Percentiles rank a stretch among this genome's conserved stretches.
phyloP scores from a whole-genome alignment of 352 stramenopile genomes.

The Globisporangium cystogenes region DNA sequence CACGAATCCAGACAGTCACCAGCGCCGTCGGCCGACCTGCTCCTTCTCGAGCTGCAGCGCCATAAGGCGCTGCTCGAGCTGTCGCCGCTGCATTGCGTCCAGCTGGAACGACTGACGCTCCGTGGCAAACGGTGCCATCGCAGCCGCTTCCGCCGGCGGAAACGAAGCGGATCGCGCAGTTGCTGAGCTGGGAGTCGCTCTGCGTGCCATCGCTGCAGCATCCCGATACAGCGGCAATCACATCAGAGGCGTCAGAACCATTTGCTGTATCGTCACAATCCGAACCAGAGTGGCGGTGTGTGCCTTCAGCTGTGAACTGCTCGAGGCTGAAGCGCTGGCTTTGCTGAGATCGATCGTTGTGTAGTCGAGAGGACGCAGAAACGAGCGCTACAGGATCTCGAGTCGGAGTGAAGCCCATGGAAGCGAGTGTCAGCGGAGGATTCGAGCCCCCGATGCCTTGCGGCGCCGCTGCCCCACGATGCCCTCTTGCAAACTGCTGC shows the following conservation, averaged over 20 bases:
- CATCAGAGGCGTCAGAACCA: neutral
- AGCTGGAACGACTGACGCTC: slow-evolving; percentile 39
- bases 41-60: slow-evolving; percentile 41
- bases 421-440: slow-evolving; percentile 5
- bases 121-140: slow-evolving; percentile 25
- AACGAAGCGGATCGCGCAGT: slow-evolving; percentile 9
- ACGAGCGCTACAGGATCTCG: neutral
- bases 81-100: slow-evolving; percentile 26
- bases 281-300: too few species aligned
- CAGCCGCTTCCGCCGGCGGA: slow-evolving; percentile 1
- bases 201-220: slow-evolving; percentile 10
- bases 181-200: slow-evolving; percentile 4
- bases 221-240: neutral
- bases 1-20: neutral
- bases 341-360: neutral
- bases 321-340: slow-evolving; percentile 10
- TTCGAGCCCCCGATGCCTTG: neutral
- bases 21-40: slow-evolving; percentile 17
- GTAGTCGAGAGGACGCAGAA: too few species aligned
- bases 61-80: slow-evolving; percentile 41
- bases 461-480: neutral
- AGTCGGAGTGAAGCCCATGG: slow-evolving; percentile 8
- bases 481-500: neutral
- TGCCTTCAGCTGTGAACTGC: slow-evolving; percentile 24
- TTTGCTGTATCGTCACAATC: neutral